These are phyloP conservation scores for Lachancea sp. DNA, from an alignment of 805 yeast species.

Conservation along the genomic window DNA sequence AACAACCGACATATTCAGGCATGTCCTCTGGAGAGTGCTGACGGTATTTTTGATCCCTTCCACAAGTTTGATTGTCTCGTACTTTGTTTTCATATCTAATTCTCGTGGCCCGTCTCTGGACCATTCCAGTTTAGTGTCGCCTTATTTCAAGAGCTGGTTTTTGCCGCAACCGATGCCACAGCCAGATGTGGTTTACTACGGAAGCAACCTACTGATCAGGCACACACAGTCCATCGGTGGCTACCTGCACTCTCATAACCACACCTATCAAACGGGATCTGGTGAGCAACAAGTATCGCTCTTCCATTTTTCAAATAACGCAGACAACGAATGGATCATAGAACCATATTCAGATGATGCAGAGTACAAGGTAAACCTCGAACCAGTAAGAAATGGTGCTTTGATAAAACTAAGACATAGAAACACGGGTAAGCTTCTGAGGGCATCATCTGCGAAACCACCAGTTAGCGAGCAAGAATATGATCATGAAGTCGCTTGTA, in stretches of 20 bases:
- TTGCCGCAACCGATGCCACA: constrained; percentile 35
- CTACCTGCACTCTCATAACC: constrained; percentile 73
- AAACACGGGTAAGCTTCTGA: constrained; percentile 58
- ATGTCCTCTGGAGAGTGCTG: constrained; percentile 36
- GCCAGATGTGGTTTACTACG: constrained; percentile 66
- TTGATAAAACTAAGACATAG: constrained; percentile 64
- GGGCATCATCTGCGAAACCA: constrained; percentile 65
- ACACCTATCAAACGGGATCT: constrained; percentile 57
- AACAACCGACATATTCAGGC: constrained; percentile 34
- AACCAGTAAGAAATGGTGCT: constrained; percentile 47
- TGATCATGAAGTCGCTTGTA: constrained; percentile 71
- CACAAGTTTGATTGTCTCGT: constrained; percentile 56
- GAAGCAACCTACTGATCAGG: constrained; percentile 65
- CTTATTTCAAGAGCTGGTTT: constrained; percentile 60
- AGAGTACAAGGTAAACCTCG: constrained; percentile 25
- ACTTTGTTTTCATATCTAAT: constrained; percentile 37
- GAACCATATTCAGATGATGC: constrained; percentile 36
- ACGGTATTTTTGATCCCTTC: constrained; percentile 50
- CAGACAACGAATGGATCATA: constrained; percentile 67
- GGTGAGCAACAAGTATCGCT: constrained; percentile 75
- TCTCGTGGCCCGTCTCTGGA: constrained; percentile 12
- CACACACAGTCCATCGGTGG: constrained; percentile 66
- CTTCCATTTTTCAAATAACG: constrained; percentile 51
- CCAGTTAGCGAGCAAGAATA: constrained; percentile 90
- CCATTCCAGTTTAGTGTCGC: constrained; percentile 39